Base-by-base conservation (phyloP, 2,329 filamentous ascomycete species). In the Trichoderma atrobrunneum region DNA sequence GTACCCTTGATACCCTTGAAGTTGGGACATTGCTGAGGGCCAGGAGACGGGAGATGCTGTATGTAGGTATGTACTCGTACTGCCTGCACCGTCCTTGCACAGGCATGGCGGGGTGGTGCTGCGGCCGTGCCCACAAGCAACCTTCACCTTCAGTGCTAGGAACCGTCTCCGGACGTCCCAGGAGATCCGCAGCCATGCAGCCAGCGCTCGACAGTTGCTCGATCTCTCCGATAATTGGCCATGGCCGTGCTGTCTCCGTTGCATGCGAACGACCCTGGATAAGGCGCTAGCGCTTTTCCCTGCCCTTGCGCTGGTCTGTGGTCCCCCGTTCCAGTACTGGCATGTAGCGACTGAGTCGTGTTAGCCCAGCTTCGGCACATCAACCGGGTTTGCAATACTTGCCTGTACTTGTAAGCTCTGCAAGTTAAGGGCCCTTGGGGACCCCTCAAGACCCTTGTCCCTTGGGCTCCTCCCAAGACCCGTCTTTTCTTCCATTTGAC, bases 191-290 rank as follows among this genome's bases (percentile, higher is more conserved):
- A 67, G 61, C 48, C 51, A 66, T 66, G 54, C 65, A 59, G 56
- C 68, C 43, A 36, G 39, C 21, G 56, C 30, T 56, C 28, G 59
- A 48, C 48, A 56, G 56, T 72, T 76, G 67, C 63, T 76, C 79
- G 78, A 81, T 81, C 79, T 77, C 60, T 39, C 77, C 80, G 80
- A 82, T 82, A 76, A 82, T 81, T 82, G 81, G 80, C 65, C 69
- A 73, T 28, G 18, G 26, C 65, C 34, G 56, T 28, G 74, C 71
- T 76, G 75, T 75, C 75, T 73, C 57, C 59, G 43, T 63, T 63
- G 68, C 68, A 70, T 70, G 57, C 65, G 73, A 74, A 74, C 74
- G 78, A 79, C 80, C 77, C 78, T 81, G 74, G 73, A 73, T 74
- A 73, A 72, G 74, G 73, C 73, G 71, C 74, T 76, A 78, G 76